A percentile compares a stretch with the other conserved stretches of the same genome.
Conservation (phyloP, 805 yeast species). For the Cyberlindnera petersonii region DNA sequence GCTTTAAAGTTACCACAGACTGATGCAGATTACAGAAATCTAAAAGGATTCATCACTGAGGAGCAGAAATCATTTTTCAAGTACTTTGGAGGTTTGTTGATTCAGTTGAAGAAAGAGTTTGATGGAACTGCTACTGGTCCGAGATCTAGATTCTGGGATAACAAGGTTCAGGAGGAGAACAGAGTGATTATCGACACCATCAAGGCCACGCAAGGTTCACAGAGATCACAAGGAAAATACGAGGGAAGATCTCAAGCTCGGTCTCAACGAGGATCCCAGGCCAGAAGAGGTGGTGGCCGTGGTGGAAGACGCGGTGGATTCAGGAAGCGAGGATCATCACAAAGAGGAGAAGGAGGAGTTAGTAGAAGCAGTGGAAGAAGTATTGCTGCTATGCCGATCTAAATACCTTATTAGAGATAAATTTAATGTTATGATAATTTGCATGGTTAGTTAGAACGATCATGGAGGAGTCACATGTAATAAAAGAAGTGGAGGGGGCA, state of each 20-base stretch:
- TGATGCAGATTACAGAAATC: constrained; percentile 40
- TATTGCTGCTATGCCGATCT: constrained; percentile 5
- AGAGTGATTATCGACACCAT: constrained; percentile 19
- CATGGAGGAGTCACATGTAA: background rate
- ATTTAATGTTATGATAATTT: background rate
- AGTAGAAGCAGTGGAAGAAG: background rate
- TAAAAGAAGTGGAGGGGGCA: constrained; percentile 2
- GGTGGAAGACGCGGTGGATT: constrained; percentile 2
- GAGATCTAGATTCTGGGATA: constrained; percentile 20
- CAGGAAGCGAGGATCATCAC: background rate
- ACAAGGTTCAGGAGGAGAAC: constrained; percentile 15
- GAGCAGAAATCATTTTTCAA: constrained; percentile 31
- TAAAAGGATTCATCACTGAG: constrained; percentile 30
- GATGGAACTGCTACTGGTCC: constrained; percentile 14
- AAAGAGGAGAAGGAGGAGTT: background rate
- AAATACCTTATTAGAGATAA: background rate
- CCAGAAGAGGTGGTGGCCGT: background rate
- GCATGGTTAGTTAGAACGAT: too few relatives aligned
- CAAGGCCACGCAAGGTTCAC: constrained; percentile 21
- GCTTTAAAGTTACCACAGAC: constrained; percentile 51
- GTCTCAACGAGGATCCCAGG: constrained; percentile 1
- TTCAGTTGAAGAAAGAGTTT: constrained; percentile 13
- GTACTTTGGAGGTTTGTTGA: constrained; percentile 37
- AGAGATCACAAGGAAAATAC: constrained; percentile 2
- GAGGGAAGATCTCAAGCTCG: too few relatives aligned